Evolutionary conservation across 2,329 filamentous ascomycete genomes (phyloP).

Genomic region (Colletotrichum kahawae): DNA sequence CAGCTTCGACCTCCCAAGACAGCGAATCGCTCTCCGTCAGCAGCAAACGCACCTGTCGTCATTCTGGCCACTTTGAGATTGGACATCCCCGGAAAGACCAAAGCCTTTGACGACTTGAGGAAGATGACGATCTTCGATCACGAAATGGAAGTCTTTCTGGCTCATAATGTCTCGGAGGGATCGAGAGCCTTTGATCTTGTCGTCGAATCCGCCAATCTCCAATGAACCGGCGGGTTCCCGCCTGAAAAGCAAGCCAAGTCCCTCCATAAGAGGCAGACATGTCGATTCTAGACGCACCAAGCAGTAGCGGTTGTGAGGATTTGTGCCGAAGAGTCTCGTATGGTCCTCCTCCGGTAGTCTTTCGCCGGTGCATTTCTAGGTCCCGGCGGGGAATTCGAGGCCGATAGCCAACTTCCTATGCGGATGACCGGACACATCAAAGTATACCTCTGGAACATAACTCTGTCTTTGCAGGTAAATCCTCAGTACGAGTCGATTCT

Average conservation of each 20-base stretch:
- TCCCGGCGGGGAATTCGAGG: neutral
- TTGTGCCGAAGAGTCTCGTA: neutral
- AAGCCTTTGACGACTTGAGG: neutral
- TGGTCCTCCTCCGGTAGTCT: neutral
- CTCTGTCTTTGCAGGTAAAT: neutral
- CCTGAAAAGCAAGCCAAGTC: neutral
- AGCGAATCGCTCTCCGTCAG: neutral
- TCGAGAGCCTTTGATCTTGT: neutral
- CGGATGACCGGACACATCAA: too few species aligned
- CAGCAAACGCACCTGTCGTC: neutral
- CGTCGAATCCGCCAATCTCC: neutral
- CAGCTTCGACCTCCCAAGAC: neutral
- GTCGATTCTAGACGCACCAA: neutral
- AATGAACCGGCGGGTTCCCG: neutral
- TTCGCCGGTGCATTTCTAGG: neutral
- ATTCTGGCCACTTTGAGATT: neutral
- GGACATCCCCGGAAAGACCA: neutral
- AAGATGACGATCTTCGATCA: neutral
- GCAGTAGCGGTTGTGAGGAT: neutral
- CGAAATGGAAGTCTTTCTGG: neutral
- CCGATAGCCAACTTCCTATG: neutral
- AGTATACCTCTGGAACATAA: too few species aligned
- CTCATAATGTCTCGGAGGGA: neutral
- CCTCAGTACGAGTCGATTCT: neutral
- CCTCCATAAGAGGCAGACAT: neutral